Percentiles rank a stretch among this genome's conserved stretches.
phyloP scores from a whole-genome alignment of 257 asterid genomes.

The Dorcoceras hygrometricum region DNA sequence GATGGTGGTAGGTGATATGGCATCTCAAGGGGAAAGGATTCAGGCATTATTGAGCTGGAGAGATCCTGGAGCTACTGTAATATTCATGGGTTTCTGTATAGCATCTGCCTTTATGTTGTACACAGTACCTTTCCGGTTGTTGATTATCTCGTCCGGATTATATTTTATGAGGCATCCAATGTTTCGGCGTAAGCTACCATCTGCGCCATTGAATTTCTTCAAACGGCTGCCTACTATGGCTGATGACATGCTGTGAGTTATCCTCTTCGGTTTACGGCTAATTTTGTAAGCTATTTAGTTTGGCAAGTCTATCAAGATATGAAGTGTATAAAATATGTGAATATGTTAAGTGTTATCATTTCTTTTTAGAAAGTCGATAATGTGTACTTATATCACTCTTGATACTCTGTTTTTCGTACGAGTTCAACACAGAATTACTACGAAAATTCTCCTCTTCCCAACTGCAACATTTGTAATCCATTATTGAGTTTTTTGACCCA shows the following conservation, averaged over 20 bases:
- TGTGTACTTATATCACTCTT: constrained; percentile 16
- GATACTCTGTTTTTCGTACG: constrained; percentile 9
- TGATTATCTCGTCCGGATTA: constrained; percentile 45
- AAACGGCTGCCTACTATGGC: constrained; percentile 82
- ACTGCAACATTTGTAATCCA: background rate
- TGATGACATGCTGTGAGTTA: constrained; percentile 68
- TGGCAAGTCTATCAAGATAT: constrained; percentile 5
- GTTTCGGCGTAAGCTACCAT: constrained; percentile 66
- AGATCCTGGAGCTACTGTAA: constrained; percentile 78
- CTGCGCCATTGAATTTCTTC: constrained; percentile 73
- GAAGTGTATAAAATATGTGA: constrained; percentile 25
- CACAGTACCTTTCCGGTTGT: constrained; percentile 53
- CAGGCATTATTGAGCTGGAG: constrained; percentile 92
- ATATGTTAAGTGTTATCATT: constrained; percentile 12
- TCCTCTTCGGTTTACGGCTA: constrained; percentile 2
- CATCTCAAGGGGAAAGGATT: constrained; percentile 86
- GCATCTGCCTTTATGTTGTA: constrained; percentile 58
- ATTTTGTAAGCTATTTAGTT: constrained; percentile 18
- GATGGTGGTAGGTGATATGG: constrained; percentile 74
- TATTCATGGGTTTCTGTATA: constrained; percentile 60
- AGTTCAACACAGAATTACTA: background rate
- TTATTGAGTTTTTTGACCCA: too few species aligned
- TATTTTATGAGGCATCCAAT: constrained; percentile 84
- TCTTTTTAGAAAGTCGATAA: constrained; percentile 16
- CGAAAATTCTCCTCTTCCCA: background rate